Conservation (phyloP, 345 rosid genomes). For the Nephelium lappaceum region DNA sequence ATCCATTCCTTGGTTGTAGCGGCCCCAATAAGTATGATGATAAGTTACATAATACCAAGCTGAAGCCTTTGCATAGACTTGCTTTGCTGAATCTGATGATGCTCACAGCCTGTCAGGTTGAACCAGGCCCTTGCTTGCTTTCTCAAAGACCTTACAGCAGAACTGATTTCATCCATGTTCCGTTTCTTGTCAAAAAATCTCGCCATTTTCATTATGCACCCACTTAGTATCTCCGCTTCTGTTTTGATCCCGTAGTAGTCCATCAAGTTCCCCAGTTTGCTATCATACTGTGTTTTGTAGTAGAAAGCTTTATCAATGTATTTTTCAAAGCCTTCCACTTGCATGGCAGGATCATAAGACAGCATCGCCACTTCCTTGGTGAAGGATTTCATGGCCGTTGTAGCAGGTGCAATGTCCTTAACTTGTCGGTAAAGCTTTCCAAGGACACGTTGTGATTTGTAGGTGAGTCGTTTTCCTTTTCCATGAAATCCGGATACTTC, state of each 20-base stretch:
- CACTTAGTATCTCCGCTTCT: constrained; percentile 51
- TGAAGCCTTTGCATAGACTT: constrained; percentile 46
- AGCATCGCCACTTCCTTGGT: constrained; percentile 35
- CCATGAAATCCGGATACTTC: constrained; percentile 52
- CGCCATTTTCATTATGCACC: constrained; percentile 40
- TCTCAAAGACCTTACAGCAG: constrained; percentile 38
- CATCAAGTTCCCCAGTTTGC: constrained; percentile 42
- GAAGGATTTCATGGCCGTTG: constrained; percentile 32
- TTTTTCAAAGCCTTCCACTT: constrained; percentile 42
- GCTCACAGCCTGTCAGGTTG: constrained; percentile 24
- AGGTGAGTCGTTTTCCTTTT: constrained; percentile 39
- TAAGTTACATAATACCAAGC: constrained; percentile 56
- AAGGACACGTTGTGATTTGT: constrained; percentile 37
- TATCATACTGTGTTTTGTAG: constrained; percentile 41
- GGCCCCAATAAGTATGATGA: constrained; percentile 40
- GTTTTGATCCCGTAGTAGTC: constrained; percentile 49
- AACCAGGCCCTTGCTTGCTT: constrained; percentile 56
- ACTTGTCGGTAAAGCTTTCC: constrained; percentile 52
- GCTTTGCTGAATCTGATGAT: constrained; percentile 11
- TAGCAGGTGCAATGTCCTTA: constrained; percentile 31
- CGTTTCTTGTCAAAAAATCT: constrained; percentile 41
- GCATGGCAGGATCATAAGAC: constrained; percentile 48
- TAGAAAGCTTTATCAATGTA: constrained; percentile 38
- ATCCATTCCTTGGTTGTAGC: constrained; percentile 39
- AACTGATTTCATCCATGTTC: constrained; percentile 40